phyloP scores from a whole-genome alignment of 768 basidiomycete genomes.

The Trametes sanguinea region DNA sequence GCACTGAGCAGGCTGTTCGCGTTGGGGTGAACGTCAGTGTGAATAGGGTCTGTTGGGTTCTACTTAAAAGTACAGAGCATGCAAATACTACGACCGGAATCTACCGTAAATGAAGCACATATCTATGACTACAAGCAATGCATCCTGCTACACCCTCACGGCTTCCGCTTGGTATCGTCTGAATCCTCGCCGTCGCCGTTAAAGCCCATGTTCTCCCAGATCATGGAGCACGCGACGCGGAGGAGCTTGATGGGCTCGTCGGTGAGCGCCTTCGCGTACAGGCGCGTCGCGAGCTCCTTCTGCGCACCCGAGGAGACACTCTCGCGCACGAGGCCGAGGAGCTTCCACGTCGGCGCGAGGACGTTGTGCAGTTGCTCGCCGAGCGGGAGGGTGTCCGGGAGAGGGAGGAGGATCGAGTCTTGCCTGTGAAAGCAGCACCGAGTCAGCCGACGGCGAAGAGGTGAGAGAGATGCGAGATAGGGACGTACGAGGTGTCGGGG shows the following conservation, averaged over 20 bases:
- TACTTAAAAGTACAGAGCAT: too few relatives aligned
- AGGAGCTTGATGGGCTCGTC: conserved; percentile 56
- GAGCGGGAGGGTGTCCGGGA: conserved; percentile 61
- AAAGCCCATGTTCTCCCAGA: conserved; percentile 38
- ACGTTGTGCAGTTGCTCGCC: conserved; percentile 54
- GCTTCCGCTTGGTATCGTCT: conserved; percentile 3
- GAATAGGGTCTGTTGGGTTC: too few relatives aligned
- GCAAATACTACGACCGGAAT: too few relatives aligned
- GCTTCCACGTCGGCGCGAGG: conserved; percentile 56
- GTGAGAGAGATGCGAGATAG: too few relatives aligned
- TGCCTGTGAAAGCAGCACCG: neutral
- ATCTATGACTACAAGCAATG: too few relatives aligned
- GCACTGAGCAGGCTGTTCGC: too few relatives aligned
- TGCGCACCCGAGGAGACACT: conserved; percentile 62
- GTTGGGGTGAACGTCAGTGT: too few relatives aligned
- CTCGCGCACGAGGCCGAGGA: conserved; percentile 51
- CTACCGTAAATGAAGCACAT: too few relatives aligned
- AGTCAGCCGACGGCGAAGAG: too few relatives aligned
- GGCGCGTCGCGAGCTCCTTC: conserved; percentile 52
- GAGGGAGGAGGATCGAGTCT: conserved; percentile 53
- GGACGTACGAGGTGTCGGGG: conserved; percentile 24
- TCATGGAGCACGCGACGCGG: conserved; percentile 40
- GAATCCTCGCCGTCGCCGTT: neutral
- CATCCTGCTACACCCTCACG: neutral
- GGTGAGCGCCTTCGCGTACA: conserved; percentile 66